phyloP scores from a whole-genome alignment of 768 basidiomycete genomes.

The Tricholoma flavovirens region DNA sequence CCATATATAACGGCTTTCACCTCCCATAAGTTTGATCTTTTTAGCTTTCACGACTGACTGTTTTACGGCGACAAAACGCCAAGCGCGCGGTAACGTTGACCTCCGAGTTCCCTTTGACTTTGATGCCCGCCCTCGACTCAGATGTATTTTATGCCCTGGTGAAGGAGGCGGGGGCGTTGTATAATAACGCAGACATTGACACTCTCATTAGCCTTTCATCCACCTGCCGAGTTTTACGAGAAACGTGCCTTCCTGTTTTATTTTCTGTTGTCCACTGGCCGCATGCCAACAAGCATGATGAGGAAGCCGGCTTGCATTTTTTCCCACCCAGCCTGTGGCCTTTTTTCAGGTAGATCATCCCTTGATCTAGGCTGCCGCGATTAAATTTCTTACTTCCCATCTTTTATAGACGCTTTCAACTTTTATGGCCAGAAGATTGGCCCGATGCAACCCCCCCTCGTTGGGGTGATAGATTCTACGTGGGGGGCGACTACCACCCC shows the following conservation, averaged over 20 bases:
- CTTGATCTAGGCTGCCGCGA: not conserved
- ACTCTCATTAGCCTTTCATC: slow-evolving; percentile 22
- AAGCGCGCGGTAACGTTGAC: not conserved
- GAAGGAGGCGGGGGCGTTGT: slow-evolving; percentile 13
- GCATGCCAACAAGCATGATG: slow-evolving; percentile 31
- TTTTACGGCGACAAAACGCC: not conserved
- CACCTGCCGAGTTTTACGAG: slow-evolving; percentile 22
- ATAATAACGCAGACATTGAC: slow-evolving; percentile 9
- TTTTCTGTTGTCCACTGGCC: slow-evolving; percentile 37
- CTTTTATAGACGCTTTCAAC: slow-evolving; percentile 25
- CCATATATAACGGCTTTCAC: not conserved
- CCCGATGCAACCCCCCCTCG: slow-evolving; percentile 33
- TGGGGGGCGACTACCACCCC: slow-evolving; percentile 29
- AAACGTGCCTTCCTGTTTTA: slow-evolving; percentile 23
- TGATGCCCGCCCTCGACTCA: slow-evolving; percentile 16
- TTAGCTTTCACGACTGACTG: not conserved
- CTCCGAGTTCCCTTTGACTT: not conserved
- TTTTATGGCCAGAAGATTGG: slow-evolving; percentile 42
- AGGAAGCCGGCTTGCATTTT: slow-evolving; percentile 30
- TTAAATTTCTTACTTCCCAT: not conserved
- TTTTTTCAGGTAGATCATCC: slow-evolving; percentile 26
- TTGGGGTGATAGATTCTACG: slow-evolving; percentile 32
- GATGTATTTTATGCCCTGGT: slow-evolving; percentile 23
- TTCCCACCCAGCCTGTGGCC: slow-evolving; percentile 34
- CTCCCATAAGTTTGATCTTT: not conserved